These are phyloP conservation scores for Thecamonas trahens DNA, from an alignment of 78 protist genomes.

Conservation along the genomic window DNA sequence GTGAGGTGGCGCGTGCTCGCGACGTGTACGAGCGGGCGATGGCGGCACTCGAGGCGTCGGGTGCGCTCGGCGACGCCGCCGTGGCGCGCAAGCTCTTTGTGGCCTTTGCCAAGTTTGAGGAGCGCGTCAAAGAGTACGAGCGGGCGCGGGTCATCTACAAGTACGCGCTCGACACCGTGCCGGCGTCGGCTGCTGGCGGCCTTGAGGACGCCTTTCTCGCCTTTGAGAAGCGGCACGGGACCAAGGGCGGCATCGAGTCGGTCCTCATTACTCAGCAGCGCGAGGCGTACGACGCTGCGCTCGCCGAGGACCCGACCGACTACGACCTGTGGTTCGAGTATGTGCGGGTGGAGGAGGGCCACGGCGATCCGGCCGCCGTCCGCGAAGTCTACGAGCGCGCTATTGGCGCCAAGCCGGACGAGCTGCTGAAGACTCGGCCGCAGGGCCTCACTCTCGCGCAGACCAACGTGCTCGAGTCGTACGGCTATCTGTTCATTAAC, in stretches of 20 bases:
- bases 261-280: constrained; percentile 72
- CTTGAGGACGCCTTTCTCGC: constrained; percentile 17
- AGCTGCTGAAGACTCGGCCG: not conserved
- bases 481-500: constrained; percentile 86
- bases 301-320: constrained; percentile 51
- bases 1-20: constrained; percentile 31
- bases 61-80: constrained; percentile 55
- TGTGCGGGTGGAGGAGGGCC: constrained; percentile 79
- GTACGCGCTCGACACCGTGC: constrained; percentile 78
- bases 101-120: constrained; percentile 73
- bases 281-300: constrained; percentile 80
- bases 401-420: constrained; percentile 41
- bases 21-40: constrained; percentile 69
- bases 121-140: constrained; percentile 60
- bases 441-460: not conserved
- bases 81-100: constrained; percentile 54
- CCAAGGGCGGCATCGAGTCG: constrained; percentile 74
- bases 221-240: constrained; percentile 88
- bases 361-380: constrained; percentile 42
- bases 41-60: too few relatives aligned
- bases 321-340: constrained; percentile 98
- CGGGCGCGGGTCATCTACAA: constrained; percentile 86
- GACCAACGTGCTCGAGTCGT: constrained; percentile 37
- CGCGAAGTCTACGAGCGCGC: constrained; percentile 96
- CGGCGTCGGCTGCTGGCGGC: constrained; percentile 15